Base-by-base conservation (phyloP, 805 yeast genomes). In the Maudiozyma bulderi region DNA sequence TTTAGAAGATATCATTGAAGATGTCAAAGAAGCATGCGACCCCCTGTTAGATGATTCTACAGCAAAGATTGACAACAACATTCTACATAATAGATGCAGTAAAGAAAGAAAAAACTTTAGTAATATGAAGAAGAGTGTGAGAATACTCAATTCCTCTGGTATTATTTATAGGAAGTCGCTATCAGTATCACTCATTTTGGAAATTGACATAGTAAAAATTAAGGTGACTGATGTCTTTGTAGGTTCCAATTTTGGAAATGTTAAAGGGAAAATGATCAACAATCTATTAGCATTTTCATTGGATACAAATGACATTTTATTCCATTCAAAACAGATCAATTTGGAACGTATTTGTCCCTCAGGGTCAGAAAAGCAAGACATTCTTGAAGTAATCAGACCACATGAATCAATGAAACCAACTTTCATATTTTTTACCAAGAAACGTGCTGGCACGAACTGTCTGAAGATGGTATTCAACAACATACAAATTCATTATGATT, bases 401-500 rank as follows among this genome's bases (percentile, higher is more conserved):
- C 67, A 66, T 42, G 70, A 67, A 46, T 56, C 57, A 37, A 62
- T 65, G 9, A 55, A 62, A 7, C 80, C 80, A 1, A 60, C 26
- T 3, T 20, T 20, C 72, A 48, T 52, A 77, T 1, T 71, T 72
- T 2, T 48, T 74, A 13, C 72, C 71, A 44, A 52, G 68, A 5
- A 65, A 63, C 26, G 26, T 20, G 26, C 26, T 20, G 26, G 26
- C 26, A 20, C 26, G 26, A 20, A 20, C 26, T 20, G 26, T 20
- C 26, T 20, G 26, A 20, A 20, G 26, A 20, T 20, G 2, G 4
- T 20, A 20, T 4, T 20, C 26, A 20, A 20, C 26, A 20, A 20
- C 4, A 20, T 20, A 2, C 26, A 20, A 4, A 20, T 20, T 20
- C 26, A 20, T 3, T 20, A 20, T 20, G 26, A 20, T 20, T 20